Evolutionary conservation across 2,329 filamentous ascomycete genomes (phyloP).

Genomic region (Pseudogymnoascus sp.): DNA sequence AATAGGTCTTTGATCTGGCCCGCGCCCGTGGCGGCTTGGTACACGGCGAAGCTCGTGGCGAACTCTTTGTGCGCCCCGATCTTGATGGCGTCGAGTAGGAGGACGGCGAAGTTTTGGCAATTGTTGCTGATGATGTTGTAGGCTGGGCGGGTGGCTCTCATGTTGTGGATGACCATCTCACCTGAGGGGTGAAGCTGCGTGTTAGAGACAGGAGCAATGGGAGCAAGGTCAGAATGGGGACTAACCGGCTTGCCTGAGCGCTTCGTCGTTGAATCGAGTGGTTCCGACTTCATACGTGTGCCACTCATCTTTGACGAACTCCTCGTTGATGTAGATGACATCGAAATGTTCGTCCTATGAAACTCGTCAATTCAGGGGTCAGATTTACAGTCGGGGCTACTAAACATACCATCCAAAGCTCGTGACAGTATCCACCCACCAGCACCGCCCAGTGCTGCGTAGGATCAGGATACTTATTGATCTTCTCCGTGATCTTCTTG

Average conservation of each 20-base stretch:
- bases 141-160: slow-evolving; percentile 38
- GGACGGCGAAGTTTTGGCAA: slow-evolving; percentile 48
- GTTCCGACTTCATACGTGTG: slow-evolving; percentile 42
- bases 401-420: slow-evolving; percentile 44
- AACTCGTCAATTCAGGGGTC: background rate
- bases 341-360: slow-evolving; percentile 43
- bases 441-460: slow-evolving; percentile 53
- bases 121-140: slow-evolving; percentile 54
- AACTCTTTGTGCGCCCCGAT: slow-evolving; percentile 42
- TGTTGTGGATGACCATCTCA: slow-evolving; percentile 44
- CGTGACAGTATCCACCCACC: slow-evolving; percentile 45
- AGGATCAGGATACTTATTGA: slow-evolving; percentile 47
- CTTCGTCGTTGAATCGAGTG: slow-evolving; percentile 47
- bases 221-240: too few relatives aligned
- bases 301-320: slow-evolving; percentile 39
- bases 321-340: slow-evolving; percentile 48
- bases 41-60: slow-evolving; percentile 44
- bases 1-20: slow-evolving; percentile 46
- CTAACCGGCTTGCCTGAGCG: slow-evolving; percentile 39
- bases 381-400: slow-evolving; percentile 25
- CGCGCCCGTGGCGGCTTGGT: slow-evolving; percentile 40
- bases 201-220: too few relatives aligned
- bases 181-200: slow-evolving; percentile 26
- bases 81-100: slow-evolving; percentile 46
- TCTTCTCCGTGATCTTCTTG: slow-evolving; percentile 46